A percentile compares a stretch with the other conserved stretches of the same genome.
phyloP scores from a whole-genome alignment of 208 protist genomes.

The Crithidia mellificae region DNA sequence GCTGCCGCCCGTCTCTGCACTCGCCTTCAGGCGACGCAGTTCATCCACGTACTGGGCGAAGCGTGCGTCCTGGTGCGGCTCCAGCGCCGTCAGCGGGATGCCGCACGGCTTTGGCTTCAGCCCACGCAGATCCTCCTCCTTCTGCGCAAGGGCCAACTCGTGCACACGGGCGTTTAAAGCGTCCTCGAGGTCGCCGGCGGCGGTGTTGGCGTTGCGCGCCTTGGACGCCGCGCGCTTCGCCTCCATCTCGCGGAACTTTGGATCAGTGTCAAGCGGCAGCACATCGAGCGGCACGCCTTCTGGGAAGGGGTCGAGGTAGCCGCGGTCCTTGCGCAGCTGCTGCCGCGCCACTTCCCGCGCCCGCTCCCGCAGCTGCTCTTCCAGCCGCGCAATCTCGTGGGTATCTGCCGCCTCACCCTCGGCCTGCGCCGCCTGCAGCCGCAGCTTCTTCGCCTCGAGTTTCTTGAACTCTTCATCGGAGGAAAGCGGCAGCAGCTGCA shows the following conservation, averaged over 20 bases:
- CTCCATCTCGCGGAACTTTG: constrained; percentile 62
- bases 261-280: constrained; percentile 69
- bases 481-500: constrained; percentile 49
- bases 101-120: constrained; percentile 46
- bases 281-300: constrained; percentile 61
- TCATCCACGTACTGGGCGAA: constrained; percentile 63
- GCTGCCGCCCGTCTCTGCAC: neutral
- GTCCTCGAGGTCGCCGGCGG: constrained; percentile 60
- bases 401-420: constrained; percentile 29
- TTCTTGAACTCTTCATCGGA: constrained; percentile 59
- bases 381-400: constrained; percentile 43
- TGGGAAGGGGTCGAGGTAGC: constrained; percentile 59
- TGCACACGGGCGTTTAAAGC: constrained; percentile 65
- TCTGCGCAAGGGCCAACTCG: constrained; percentile 60
- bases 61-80: constrained; percentile 61
- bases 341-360: constrained; percentile 58
- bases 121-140: constrained; percentile 53
- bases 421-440: constrained; percentile 31
- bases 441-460: constrained; percentile 53
- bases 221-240: constrained; percentile 58
- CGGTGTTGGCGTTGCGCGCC: constrained; percentile 43
- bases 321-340: constrained; percentile 56
- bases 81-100: constrained; percentile 51
- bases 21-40: constrained; percentile 50
- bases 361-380: constrained; percentile 54